Conservation (phyloP, 805 yeast species). For the Schwanniomyces vanrijiae region DNA sequence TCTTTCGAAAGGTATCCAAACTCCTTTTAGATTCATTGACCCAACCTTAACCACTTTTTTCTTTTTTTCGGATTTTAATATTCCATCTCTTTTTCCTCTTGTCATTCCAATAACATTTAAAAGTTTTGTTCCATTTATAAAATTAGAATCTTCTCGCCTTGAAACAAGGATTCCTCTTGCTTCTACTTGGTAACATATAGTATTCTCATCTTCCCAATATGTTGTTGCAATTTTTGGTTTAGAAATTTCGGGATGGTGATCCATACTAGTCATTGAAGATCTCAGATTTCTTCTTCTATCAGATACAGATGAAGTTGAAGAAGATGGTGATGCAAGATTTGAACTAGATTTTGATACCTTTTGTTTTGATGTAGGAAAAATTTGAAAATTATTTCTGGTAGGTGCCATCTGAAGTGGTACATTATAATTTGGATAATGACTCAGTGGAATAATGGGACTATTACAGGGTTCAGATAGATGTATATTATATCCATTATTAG, state of each 20-base stretch:
- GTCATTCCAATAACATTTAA: constrained; percentile 40
- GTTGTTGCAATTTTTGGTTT: constrained; percentile 38
- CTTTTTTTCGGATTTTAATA: constrained; percentile 33
- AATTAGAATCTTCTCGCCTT: constrained; percentile 34
- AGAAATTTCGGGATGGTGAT: constrained; percentile 15
- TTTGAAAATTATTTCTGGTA: neutral
- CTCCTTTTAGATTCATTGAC: constrained; percentile 41
- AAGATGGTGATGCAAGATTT: constrained; percentile 4
- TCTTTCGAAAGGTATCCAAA: constrained; percentile 41
- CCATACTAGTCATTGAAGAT: constrained; percentile 12
- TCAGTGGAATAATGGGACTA: neutral
- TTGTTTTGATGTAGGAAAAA: neutral
- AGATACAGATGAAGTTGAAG: constrained; percentile 4
- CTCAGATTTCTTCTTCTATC: constrained; percentile 12
- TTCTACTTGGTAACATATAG: constrained; percentile 38
- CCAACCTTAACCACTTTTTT: constrained; percentile 35
- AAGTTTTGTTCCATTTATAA: constrained; percentile 38
- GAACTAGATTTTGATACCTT: neutral
- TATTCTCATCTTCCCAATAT: constrained; percentile 37
- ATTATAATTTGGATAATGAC: neutral
- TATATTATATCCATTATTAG: neutral
- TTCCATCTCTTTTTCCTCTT: constrained; percentile 41
- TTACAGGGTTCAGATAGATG: neutral
- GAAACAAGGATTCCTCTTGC: constrained; percentile 33
- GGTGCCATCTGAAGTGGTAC: constrained; percentile 2